Base-by-base conservation (phyloP, 768 basidiomycete genomes). In the Auricularia heimuer region DNA sequence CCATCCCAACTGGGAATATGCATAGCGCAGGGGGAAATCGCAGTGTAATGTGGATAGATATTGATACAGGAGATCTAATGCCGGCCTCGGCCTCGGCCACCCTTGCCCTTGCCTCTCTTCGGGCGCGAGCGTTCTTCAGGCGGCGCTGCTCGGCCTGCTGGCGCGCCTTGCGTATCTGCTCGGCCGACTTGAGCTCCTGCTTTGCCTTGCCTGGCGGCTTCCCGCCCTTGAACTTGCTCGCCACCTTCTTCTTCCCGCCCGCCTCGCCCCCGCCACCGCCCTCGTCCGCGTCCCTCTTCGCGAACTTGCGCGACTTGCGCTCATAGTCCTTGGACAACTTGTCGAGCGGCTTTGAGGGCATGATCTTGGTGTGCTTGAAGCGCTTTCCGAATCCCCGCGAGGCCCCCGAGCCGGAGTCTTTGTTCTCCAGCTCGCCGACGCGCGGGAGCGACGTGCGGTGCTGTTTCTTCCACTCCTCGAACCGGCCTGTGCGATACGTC, bases 381-480 rank as follows among this genome's bases (percentile, higher is more conserved):
- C 69, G 66, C 68, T 82, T 83, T 68, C 81, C 82, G 37, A 51
- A 18, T 37, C 65, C 21, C 65, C 47, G 70, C 64, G 72, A 73
- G 58, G 68, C 68, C 51, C 72, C 69, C 35, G 73, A 71, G 8
- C 67, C 68, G 11, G 73, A 68, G 14, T 71, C 71, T 36, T 80
- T 80, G 60, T 80, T 78, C 74, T 96, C 94, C 3, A 77, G 80
- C 72, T 97, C 94, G 21, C 95, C 95, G n/a, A 89, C 80, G 65
- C 83, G 83, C 0, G 94, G 94, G 42, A 98, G 74, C 66, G 77
- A 81, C n/a, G 85, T 77, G 45, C 83, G 86, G 62, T 81, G 85
- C 75, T 90, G 92, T 66, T 83, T 80, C 74, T 89, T 90, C 97
- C 97, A 99, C 73, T 96, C 94, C 64, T 96, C 92, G 74, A 92